Evolutionary conservation across 768 basidiomycete genomes (phyloP).

Genomic region (Guyanaporus albipodus): DNA sequence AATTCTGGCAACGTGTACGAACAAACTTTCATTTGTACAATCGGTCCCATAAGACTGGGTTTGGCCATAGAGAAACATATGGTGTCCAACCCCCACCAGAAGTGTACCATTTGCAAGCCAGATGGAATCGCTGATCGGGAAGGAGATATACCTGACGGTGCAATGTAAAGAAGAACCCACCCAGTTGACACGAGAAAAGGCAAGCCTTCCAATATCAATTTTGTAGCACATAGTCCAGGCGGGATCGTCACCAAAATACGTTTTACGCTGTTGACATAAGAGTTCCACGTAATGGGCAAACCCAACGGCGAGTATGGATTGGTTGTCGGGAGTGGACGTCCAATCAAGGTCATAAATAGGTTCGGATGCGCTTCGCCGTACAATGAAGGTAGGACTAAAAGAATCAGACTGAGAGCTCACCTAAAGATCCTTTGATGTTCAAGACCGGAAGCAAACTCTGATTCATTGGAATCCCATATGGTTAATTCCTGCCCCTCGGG

Average conservation of each 20-base stretch:
- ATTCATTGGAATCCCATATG: slow-evolving; percentile 95
- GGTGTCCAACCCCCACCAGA: slow-evolving; percentile 76
- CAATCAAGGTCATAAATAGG: slow-evolving; percentile 83
- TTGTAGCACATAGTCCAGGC: slow-evolving; percentile 73
- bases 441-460: slow-evolving; percentile 87
- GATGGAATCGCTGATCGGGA: slow-evolving; percentile 83
- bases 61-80: slow-evolving; percentile 77
- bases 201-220: slow-evolving; percentile 68
- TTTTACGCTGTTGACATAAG: slow-evolving; percentile 91
- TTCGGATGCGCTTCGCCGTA: slow-evolving; percentile 37
- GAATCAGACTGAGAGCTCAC: slow-evolving; percentile 35
- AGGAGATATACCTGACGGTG: slow-evolving; percentile 59
- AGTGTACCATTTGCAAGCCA: slow-evolving; percentile 85
- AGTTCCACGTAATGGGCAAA: slow-evolving; percentile 75
- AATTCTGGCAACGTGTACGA: slow-evolving; percentile 75
- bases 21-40: slow-evolving; percentile 48
- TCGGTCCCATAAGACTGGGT: slow-evolving; percentile 20
- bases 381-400: not conserved
- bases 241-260: slow-evolving; percentile 79
- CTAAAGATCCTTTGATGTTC: slow-evolving; percentile 65
- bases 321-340: slow-evolving; percentile 86
- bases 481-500: slow-evolving; percentile 74
- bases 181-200: slow-evolving; percentile 5
- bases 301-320: slow-evolving; percentile 89
- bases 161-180: slow-evolving; percentile 2